Evolutionary conservation across 129 eudicot species (phyloP).

Genomic region (Sambucus nigra): DNA sequence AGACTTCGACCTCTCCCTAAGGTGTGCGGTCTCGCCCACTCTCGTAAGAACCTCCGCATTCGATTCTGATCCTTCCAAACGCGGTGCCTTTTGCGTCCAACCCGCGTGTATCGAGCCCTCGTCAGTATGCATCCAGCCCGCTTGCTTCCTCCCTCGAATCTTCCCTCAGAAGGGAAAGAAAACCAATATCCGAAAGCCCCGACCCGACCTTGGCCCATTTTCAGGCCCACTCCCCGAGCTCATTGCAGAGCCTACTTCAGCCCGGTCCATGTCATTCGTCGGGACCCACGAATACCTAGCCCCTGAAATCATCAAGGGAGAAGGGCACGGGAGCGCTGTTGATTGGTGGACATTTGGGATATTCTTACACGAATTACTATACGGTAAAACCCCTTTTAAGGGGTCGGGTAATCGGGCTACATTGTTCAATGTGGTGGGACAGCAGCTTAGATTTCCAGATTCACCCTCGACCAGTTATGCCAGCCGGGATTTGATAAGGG

Average conservation of each 20-base stretch:
- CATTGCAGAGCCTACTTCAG: slow-evolving; percentile 74
- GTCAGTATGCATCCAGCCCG: slow-evolving; percentile 61
- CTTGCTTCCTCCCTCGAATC: slow-evolving; percentile 66
- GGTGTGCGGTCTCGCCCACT: slow-evolving; percentile 89
- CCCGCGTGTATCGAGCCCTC: slow-evolving; percentile 78
- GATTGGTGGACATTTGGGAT: slow-evolving; percentile 96
- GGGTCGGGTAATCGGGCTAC: slow-evolving; percentile 86
- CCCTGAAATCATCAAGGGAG: slow-evolving; percentile 78
- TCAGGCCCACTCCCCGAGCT: slow-evolving; percentile 57
- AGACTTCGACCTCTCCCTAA: slow-evolving; percentile 81
- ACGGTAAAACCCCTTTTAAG: slow-evolving; percentile 79
- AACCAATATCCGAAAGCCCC: slow-evolving; percentile 32
- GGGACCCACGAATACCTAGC: slow-evolving; percentile 92
- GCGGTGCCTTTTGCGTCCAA: slow-evolving; percentile 62
- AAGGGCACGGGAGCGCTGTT: slow-evolving; percentile 87
- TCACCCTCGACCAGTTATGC: slow-evolving; percentile 72
- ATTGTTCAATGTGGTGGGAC: slow-evolving; percentile 72
- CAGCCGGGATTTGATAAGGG: slow-evolving; percentile 58
- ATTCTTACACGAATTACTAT: slow-evolving; percentile 62
- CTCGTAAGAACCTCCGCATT: slow-evolving; percentile 40
- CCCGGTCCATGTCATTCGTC: slow-evolving; percentile 88
- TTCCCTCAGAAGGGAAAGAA: slow-evolving; percentile 62
- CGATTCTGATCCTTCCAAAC: slow-evolving; percentile 46
- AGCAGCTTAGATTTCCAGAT: slow-evolving; percentile 65
- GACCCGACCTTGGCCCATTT: slow-evolving; percentile 22